Percentiles rank a stretch among this genome's conserved stretches.
phyloP scores from a whole-genome alignment of 2,329 filamentous ascomycete species.

The Graphilbum fragrans region DNA sequence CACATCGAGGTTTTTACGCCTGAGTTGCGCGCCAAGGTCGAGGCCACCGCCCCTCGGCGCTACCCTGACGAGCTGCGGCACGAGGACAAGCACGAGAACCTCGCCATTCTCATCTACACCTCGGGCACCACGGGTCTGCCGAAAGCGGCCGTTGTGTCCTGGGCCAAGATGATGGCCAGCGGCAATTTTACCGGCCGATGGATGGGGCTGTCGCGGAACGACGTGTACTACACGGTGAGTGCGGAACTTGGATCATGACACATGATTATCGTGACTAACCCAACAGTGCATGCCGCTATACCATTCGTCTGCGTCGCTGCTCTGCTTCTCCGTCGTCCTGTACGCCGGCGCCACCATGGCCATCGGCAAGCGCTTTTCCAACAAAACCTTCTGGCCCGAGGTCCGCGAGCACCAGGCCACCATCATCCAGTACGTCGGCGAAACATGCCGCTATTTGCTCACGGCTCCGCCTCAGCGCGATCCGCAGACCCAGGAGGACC shows the following conservation, averaged over 20 bases:
- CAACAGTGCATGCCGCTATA: conserved; percentile 75
- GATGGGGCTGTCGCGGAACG: conserved; percentile 44
- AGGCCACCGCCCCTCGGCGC: conserved; percentile 37
- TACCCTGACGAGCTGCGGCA: conserved; percentile 44
- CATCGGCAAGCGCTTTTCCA: conserved; percentile 68
- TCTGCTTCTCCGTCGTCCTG: conserved; percentile 54
- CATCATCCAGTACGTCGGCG: conserved; percentile 76
- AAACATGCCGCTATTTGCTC: conserved; percentile 74
- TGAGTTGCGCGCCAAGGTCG: conserved; percentile 41
- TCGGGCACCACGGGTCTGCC: conserved; percentile 77
- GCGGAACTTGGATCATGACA: no score
- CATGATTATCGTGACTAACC: not conserved
- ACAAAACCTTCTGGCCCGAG: conserved; percentile 64
- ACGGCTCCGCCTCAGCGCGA: conserved; percentile 52
- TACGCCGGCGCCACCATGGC: conserved; percentile 52
- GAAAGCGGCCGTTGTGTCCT: conserved; percentile 67
- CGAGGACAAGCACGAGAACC: conserved; percentile 37
- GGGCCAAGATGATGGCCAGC: conserved; percentile 49
- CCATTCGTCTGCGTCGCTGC: conserved; percentile 63
- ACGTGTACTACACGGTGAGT: conserved; percentile 64
- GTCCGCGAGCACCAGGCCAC: conserved; percentile 60
- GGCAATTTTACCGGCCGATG: conserved; percentile 40
- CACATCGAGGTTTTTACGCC: conserved; percentile 50
- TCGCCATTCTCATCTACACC: conserved; percentile 71
- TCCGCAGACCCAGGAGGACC: conserved; percentile 48